Evolutionary conservation across 331 rosid species (phyloP), one percentile per base, ranked within the genome.

Genomic region (Dryas integrifolia): DNA sequence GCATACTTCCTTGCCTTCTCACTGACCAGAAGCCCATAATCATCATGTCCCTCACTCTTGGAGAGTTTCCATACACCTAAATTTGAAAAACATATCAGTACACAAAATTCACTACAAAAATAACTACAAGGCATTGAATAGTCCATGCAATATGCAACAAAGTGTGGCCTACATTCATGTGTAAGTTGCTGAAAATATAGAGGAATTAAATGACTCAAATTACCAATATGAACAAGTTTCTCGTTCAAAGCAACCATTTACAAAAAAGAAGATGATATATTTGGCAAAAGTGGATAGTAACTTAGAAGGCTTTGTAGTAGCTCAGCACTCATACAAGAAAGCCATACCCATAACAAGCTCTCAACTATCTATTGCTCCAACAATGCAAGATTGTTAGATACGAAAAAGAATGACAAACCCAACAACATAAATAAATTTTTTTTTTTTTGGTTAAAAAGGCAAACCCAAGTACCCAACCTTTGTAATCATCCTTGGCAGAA

Each of bases 11-110:
- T 83, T 11, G 92, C 95, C 65, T 81, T 78, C 62, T 86, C 88
- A 15, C 95, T 82, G 7, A 89, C 88, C 56, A 89, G 76, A 50
- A 89, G 95, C 12, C 95, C 95, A 59, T 83, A 64, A 67, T 89
- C 89, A 70, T 89, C 92, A 76, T 89, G 95, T 18, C 89, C 95
- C 81, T 89, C 95, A 67, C 89, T 89, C 83, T 79, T 73, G 4
- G 82, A 68, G 21, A 73, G 64, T 43, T 73, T 85, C 99, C 99
- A 95, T 15, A 83, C 85, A 76, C 99, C 99, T 95, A 86, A 43
- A 86, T 73, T 26, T 30, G 38, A 46, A 35, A 50, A 11, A 45
- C 13, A 69, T 15, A 18, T 10, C 52, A 41, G 49, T 2, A 52
- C 2, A 12, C 79, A 38, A 11, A 43, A 21, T 13, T 4, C 26